Conservation (phyloP, 352 stramenopile species). For the Thalassiosira mediterranea region DNA sequence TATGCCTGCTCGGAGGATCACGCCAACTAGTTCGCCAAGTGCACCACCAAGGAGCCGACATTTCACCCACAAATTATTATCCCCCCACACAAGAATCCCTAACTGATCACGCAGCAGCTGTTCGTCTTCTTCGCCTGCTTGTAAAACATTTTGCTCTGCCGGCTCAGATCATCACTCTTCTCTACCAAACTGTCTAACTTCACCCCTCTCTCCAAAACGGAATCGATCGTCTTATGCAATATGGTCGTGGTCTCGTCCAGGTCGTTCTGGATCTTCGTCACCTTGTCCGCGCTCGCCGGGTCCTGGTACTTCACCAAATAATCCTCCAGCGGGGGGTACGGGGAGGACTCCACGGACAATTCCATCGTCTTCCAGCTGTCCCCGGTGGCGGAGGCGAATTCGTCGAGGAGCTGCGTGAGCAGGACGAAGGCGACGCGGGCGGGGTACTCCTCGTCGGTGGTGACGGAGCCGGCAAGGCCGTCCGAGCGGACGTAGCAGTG, state of each 20-base stretch:
- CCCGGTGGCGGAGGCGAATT: conserved; percentile 89
- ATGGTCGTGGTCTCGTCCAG: conserved; percentile 99
- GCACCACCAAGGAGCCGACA: too few relatives aligned
- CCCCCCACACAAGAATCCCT: not conserved
- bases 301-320: conserved; percentile 97
- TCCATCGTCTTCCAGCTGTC: conserved; percentile 71
- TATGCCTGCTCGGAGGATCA: too few relatives aligned
- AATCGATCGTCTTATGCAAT: conserved; percentile 99
- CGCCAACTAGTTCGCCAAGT: too few relatives aligned
- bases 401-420: conserved; percentile 94
- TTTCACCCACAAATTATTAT: conserved; percentile 2
- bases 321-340: conserved; percentile 90
- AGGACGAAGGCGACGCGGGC: conserved; percentile 97
- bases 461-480: conserved; percentile 94
- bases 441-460: conserved; percentile 98
- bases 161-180: conserved; percentile 97
- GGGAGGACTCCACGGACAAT: conserved; percentile 83
- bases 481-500: conserved; percentile 98
- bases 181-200: conserved; percentile 99
- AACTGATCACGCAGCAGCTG: conserved; percentile 93
- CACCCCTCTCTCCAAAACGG: conserved; percentile 96
- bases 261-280: conserved; percentile 99
- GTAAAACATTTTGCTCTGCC: conserved; percentile 99
- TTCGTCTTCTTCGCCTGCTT: conserved; percentile 99
- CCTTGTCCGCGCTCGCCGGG: conserved; percentile 97